phyloP scores from a whole-genome alignment of 805 yeast genomes.

The Starmerella powellii region DNA sequence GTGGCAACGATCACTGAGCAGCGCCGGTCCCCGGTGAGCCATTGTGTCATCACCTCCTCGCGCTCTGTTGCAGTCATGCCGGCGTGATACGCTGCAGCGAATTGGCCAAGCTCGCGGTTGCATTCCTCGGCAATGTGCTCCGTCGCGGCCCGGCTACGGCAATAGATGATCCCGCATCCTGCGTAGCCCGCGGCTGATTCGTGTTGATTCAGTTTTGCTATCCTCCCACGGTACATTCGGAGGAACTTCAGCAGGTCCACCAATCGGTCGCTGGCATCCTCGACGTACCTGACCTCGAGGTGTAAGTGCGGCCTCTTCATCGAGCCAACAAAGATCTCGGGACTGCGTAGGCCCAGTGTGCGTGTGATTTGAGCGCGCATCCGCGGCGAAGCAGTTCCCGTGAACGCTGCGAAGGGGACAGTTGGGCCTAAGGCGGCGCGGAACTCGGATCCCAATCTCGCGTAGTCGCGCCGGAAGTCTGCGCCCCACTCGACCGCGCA shows the following conservation, averaged over 20 bases:
- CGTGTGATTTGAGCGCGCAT: slow-evolving; percentile 44
- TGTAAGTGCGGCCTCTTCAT: slow-evolving; percentile 77
- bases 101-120: slow-evolving; percentile 47
- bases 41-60: slow-evolving; percentile 47
- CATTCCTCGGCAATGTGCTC: slow-evolving; percentile 56
- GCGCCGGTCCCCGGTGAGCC: slow-evolving; percentile 53
- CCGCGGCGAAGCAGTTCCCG: slow-evolving; percentile 78
- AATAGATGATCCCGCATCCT: slow-evolving; percentile 70
- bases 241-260: slow-evolving; percentile 21
- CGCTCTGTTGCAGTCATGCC: slow-evolving; percentile 63
- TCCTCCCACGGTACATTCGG: slow-evolving; percentile 17
- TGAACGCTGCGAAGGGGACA: slow-evolving; percentile 86
- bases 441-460: slow-evolving; percentile 53
- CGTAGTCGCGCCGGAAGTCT: slow-evolving; percentile 92
- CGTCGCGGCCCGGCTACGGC: slow-evolving; percentile 81
- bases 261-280: slow-evolving; percentile 18
- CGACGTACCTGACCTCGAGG: slow-evolving; percentile 64
- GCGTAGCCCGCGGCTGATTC: slow-evolving; percentile 9
- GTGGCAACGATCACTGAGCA: slow-evolving; percentile 86
- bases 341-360: slow-evolving; percentile 47
- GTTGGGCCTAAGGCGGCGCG: slow-evolving; percentile 52
- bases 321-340: slow-evolving; percentile 59
- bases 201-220: slow-evolving; percentile 3
- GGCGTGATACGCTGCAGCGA: slow-evolving; percentile 74
- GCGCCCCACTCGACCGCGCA: slow-evolving; percentile 99